These are phyloP conservation scores for Cladosporium halotolerans DNA, from an alignment of 2,329 filamentous ascomycete genomes.

Conservation along the genomic window DNA sequence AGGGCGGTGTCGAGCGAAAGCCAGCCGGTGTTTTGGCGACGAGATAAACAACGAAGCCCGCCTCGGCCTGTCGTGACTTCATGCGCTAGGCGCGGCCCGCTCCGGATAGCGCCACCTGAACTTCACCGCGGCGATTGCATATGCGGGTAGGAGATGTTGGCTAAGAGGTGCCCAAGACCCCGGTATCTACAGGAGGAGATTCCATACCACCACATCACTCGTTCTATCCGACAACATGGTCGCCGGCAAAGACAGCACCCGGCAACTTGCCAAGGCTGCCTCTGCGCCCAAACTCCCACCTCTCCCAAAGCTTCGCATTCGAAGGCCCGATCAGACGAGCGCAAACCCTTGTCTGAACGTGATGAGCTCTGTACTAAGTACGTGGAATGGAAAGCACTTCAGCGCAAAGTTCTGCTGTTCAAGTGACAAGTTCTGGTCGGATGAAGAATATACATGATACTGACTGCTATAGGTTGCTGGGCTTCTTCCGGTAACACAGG, in stretches of 20 bases:
- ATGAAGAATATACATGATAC: conserved; percentile 1
- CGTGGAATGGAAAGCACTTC: conserved; percentile 17
- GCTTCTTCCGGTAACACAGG: conserved; percentile 66
- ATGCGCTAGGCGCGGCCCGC: no score
- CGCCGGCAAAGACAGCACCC: conserved; percentile 27
- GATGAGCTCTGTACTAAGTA: conserved; percentile 64
- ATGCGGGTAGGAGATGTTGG: background rate
- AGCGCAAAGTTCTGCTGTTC: background rate
- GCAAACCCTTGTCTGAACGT: conserved; percentile 59
- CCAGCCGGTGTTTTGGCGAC: no score
- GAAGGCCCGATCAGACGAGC: conserved; percentile 56
- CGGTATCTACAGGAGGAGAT: no score
- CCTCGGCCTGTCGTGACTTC: no score
- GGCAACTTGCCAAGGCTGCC: conserved; percentile 28
- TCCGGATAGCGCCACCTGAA: background rate
- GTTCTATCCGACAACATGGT: conserved; percentile 23
- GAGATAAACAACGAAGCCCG: no score
- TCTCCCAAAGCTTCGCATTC: conserved; percentile 57
- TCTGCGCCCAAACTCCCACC: conserved; percentile 49
- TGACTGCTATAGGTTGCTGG: conserved; percentile 62
- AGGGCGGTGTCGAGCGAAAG: conserved; percentile 1
- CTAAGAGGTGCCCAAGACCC: no score
- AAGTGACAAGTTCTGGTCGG: background rate
- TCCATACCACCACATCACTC: no score
- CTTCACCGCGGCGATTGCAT: background rate